Evolutionary conservation across 2,329 filamentous ascomycete genomes (phyloP).

Genomic region (Boeremia exigua): DNA sequence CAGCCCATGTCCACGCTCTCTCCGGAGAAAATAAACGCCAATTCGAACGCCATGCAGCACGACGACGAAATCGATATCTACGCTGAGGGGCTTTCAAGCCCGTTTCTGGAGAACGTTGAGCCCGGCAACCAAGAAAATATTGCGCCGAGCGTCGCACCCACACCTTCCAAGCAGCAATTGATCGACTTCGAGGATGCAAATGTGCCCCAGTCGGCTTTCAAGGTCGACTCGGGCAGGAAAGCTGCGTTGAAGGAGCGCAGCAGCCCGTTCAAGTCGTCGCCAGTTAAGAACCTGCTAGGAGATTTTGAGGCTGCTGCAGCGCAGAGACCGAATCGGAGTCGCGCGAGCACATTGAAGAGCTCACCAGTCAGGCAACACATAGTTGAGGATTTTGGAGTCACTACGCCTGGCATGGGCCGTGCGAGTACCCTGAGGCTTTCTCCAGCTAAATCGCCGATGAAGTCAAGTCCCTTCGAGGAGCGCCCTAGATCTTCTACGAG

Average conservation of each 20-base stretch:
- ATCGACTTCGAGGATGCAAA: constrained; percentile 30
- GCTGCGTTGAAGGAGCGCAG: constrained; percentile 33
- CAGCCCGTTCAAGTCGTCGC: constrained; percentile 41
- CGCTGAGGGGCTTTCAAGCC: constrained; percentile 55
- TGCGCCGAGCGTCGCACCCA: constrained; percentile 21
- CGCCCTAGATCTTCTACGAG: constrained; percentile 36
- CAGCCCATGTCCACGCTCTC: constrained; percentile 42
- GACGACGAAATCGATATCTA: constrained; percentile 47
- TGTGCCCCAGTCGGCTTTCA: constrained; percentile 41
- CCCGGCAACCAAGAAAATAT: constrained; percentile 46
- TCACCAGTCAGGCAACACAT: constrained; percentile 34
- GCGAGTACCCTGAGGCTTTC: constrained; percentile 6
- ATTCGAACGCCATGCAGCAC: constrained; percentile 23
- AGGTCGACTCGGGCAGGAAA: constrained; percentile 40
- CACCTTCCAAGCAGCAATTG: constrained; percentile 33
- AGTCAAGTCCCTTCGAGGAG: constrained; percentile 21
- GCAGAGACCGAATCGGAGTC: constrained; percentile 10
- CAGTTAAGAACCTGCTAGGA: constrained; percentile 35
- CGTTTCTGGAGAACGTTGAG: constrained; percentile 55
- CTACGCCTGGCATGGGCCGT: constrained; percentile 10
- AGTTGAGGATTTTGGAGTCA: constrained; percentile 6
- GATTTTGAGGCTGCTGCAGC: constrained; percentile 33
- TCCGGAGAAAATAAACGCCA: constrained; percentile 39
- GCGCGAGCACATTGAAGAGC: constrained; percentile 31
- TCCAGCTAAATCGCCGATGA: constrained; percentile 26